Evolutionary conservation across 805 yeast genomes (phyloP).

Genomic region (Kodamaea nitidulidarum): DNA sequence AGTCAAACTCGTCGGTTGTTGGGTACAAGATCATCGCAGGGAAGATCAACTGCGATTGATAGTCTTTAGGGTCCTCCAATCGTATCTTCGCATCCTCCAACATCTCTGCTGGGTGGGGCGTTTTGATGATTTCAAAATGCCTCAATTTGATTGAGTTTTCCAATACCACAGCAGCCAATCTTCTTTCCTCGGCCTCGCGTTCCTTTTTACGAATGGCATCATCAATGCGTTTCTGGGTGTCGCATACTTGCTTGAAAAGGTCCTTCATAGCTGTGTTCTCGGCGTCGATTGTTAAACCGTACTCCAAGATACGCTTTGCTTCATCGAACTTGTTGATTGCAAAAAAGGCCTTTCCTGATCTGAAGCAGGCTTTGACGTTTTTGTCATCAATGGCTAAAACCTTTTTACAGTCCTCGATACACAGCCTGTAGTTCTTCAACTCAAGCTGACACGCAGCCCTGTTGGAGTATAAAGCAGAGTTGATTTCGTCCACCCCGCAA

Average conservation of each 20-base stretch:
- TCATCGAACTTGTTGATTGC: slow-evolving; percentile 68
- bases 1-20: slow-evolving; percentile 77
- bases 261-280: slow-evolving; percentile 53
- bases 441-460: slow-evolving; percentile 91
- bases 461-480: slow-evolving; percentile 65
- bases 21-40: slow-evolving; percentile 85
- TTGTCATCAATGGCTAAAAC: slow-evolving; percentile 63
- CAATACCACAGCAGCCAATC: slow-evolving; percentile 41
- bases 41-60: slow-evolving; percentile 72
- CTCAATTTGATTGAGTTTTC: slow-evolving; percentile 60
- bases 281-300: slow-evolving; percentile 60
- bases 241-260: slow-evolving; percentile 39
- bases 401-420: slow-evolving; percentile 79
- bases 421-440: slow-evolving; percentile 75
- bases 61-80: slow-evolving; percentile 62
- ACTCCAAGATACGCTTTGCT: slow-evolving; percentile 59
- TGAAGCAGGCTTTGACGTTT: slow-evolving; percentile 77
- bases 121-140: slow-evolving; percentile 46
- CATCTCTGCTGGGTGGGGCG: slow-evolving; percentile 53
- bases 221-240: slow-evolving; percentile 31
- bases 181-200: slow-evolving; percentile 36
- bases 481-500: slow-evolving; percentile 52
- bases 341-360: slow-evolving; percentile 79
- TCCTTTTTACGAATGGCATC: slow-evolving; percentile 32
- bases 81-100: slow-evolving; percentile 48